phyloP scores from a whole-genome alignment of 495 filamentous ascomycete genomes.

The Penicillium steckii region DNA sequence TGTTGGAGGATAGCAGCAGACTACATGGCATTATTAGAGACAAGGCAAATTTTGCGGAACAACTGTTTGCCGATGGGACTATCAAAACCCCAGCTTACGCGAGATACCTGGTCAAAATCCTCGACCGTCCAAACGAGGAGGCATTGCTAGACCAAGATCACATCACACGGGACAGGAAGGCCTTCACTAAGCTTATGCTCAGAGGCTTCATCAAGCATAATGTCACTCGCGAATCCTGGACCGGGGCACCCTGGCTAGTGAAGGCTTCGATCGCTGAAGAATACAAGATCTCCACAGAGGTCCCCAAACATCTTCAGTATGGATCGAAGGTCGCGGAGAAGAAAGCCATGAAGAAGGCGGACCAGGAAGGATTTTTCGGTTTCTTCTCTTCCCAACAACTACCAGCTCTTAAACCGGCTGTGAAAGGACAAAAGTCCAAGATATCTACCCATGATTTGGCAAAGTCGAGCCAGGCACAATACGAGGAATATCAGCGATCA shows the following conservation, averaged over 20 bases:
- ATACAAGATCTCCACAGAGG: conserved; percentile 79
- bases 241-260: conserved; percentile 91
- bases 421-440: conserved; percentile 74
- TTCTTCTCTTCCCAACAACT: conserved; percentile 57
- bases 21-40: conserved; percentile 78
- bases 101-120: conserved; percentile 76
- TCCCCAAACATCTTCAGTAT: conserved; percentile 80
- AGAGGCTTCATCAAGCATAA: conserved; percentile 94
- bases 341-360: conserved; percentile 71
- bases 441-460: conserved; percentile 42
- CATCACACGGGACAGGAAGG: conserved; percentile 82
- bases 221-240: conserved; percentile 87
- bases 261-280: conserved; percentile 80
- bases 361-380: conserved; percentile 52
- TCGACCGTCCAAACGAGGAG: conserved; percentile 68
- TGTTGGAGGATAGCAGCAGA: conserved; percentile 67
- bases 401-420: conserved; percentile 77
- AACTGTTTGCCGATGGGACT: conserved; percentile 61
- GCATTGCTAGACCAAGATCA: conserved; percentile 77
- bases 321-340: conserved; percentile 75
- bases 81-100: conserved; percentile 64
- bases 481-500: conserved; percentile 52
- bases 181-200: conserved; percentile 93
- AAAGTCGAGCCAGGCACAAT: conserved; percentile 47
- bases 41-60: conserved; percentile 74